Conservation (phyloP, 805 yeast genomes). For the Lipomyces chichibuensis region DNA sequence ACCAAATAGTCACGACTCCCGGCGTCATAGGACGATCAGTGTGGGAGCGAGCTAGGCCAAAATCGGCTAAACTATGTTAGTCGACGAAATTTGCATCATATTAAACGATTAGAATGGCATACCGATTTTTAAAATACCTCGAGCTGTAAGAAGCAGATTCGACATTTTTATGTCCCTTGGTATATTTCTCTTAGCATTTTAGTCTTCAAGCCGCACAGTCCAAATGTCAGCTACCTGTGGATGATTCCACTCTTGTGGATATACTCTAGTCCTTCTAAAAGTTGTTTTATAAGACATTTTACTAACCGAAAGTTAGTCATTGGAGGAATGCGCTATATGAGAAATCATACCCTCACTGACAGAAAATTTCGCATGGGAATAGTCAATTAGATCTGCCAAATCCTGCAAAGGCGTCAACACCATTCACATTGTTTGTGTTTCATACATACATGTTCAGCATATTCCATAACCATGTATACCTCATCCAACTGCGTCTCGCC, state of each 20-base stretch:
- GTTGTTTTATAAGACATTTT: conserved; percentile 31
- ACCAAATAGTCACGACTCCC: conserved; percentile 88
- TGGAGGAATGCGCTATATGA: neutral
- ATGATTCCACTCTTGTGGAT: conserved; percentile 24
- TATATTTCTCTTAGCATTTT: neutral
- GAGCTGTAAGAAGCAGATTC: conserved; percentile 26
- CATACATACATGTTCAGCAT: conserved; percentile 65
- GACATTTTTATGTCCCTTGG: conserved; percentile 31
- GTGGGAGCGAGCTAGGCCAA: conserved; percentile 43
- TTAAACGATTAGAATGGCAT: neutral
- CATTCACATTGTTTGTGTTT: neutral
- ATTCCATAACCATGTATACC: conserved; percentile 86
- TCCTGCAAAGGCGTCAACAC: conserved; percentile 11
- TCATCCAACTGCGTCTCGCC: conserved; percentile 58
- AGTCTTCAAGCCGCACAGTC: neutral
- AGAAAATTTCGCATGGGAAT: conserved; percentile 17
- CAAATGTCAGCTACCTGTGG: conserved; percentile 17
- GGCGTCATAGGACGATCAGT: conserved; percentile 31
- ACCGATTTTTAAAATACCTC: conserved; percentile 35
- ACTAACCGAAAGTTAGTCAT: neutral
- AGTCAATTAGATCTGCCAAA: conserved; percentile 29
- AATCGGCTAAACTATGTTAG: conserved; percentile 20
- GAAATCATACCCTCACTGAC: conserved; percentile 22
- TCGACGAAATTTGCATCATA: neutral
- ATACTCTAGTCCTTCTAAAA: conserved; percentile 30